phyloP scores from a whole-genome alignment of 2,329 filamentous ascomycete genomes.

The Phaeosphaeriaceae sp. region DNA sequence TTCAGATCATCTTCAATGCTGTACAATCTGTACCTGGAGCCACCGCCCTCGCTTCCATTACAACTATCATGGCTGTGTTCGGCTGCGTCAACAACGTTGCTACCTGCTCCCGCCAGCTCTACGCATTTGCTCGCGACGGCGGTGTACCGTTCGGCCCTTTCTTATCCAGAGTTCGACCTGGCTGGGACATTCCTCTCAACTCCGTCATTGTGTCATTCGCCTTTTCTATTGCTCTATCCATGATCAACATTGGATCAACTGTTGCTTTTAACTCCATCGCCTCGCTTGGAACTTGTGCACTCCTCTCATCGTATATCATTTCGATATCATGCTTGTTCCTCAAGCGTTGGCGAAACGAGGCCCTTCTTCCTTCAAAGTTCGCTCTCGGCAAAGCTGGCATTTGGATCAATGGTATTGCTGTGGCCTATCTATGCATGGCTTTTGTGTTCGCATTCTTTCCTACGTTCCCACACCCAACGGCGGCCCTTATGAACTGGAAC shows the following conservation, averaged over 20 bases:
- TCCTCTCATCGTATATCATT: constrained; percentile 41
- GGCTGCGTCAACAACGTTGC: constrained; percentile 33
- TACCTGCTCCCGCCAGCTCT: constrained; percentile 42
- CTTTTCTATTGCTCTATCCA: constrained; percentile 49
- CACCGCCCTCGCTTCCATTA: constrained; percentile 31
- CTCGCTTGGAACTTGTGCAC: constrained; percentile 28
- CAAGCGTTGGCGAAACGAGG: constrained; percentile 51
- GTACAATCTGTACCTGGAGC: constrained; percentile 28
- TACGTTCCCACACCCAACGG: constrained; percentile 27
- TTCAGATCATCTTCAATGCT: constrained; percentile 35
- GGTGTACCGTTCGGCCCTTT: constrained; percentile 21
- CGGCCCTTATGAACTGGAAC: constrained; percentile 57
- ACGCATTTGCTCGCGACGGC: constrained; percentile 42
- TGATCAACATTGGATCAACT: constrained; percentile 58
- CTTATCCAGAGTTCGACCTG: constrained; percentile 21
- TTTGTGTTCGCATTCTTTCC: constrained; percentile 57
- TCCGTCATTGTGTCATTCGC: constrained; percentile 52
- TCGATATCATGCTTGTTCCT: constrained; percentile 56
- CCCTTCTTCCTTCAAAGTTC: constrained; percentile 54
- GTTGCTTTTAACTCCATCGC: constrained; percentile 37
- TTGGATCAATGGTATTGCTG: constrained; percentile 50
- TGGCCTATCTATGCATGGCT: constrained; percentile 49
- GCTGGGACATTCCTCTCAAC: constrained; percentile 50
- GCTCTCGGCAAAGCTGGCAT: constrained; percentile 54
- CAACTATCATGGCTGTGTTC: constrained; percentile 32